phyloP scores from a whole-genome alignment of 2,329 filamentous ascomycete genomes.

The Colletotrichum sp. region DNA sequence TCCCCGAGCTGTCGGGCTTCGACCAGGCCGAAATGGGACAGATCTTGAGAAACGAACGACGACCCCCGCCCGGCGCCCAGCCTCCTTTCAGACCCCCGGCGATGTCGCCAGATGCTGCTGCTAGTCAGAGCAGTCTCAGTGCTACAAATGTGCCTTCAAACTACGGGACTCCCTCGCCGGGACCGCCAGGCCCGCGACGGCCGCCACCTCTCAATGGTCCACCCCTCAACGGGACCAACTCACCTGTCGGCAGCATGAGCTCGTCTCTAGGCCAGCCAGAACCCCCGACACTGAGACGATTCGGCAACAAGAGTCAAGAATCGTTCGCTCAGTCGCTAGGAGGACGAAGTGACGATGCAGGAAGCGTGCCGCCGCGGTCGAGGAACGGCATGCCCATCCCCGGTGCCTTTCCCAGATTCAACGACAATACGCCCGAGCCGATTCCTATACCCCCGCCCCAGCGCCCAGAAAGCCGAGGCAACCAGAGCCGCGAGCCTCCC shows the following conservation, averaged over 20 bases:
- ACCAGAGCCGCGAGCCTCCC: conserved; percentile 42
- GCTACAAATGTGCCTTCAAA: conserved; percentile 24
- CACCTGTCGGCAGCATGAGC: conserved; percentile 58
- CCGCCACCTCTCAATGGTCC: conserved; percentile 14
- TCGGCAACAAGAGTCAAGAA: conserved; percentile 63
- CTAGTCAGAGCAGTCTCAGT: conserved; percentile 24
- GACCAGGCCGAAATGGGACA: conserved; percentile 79
- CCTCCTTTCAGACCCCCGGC: conserved; percentile 6
- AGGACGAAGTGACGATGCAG: conserved; percentile 56
- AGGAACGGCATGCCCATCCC: conserved; percentile 53
- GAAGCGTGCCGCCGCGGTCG: conserved; percentile 56
- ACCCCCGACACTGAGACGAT: conserved; percentile 52
- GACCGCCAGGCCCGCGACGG: conserved; percentile 9
- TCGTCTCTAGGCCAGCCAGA: conserved; percentile 48
- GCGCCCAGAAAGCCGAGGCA: conserved; percentile 26
- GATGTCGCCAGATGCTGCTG: conserved; percentile 12
- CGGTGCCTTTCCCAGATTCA: conserved; percentile 42
- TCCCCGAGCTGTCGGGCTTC: conserved; percentile 83
- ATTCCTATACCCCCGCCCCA: conserved; percentile 30
- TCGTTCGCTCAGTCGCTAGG: conserved; percentile 55
- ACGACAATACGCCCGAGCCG: conserved; percentile 23
- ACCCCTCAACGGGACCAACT: conserved; percentile 29
- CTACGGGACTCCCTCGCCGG: conserved; percentile 39
- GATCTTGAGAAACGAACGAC: conserved; percentile 66
- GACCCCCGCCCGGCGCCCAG: conserved; percentile 31